Evolutionary conservation across 495 filamentous ascomycete genomes (phyloP), one percentile per base, ranked within the genome.

Genomic region (Aspergillus saccharolyticus): DNA sequence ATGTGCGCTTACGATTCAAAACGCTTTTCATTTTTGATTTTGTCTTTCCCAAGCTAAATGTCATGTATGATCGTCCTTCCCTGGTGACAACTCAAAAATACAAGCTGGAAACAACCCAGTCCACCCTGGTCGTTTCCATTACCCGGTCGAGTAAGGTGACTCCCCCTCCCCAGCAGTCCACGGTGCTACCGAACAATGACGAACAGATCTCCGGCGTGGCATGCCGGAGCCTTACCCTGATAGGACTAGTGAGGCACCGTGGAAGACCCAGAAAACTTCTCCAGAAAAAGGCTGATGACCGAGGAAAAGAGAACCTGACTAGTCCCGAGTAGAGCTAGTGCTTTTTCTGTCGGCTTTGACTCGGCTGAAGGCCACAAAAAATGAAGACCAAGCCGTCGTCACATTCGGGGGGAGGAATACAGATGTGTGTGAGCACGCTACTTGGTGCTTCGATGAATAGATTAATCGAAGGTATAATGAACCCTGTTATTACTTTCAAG

Each of bases 171-270:
- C 18, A 47, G n/a, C 17, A 46, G 20, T 20, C 44, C 17, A 14
- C 46, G 7, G 12, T 30, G 22, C 21, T 28, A 50, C 24, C 44
- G 14, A 39, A 47, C 42, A 22, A 28, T 20, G 14, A 53, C 24
- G 28, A 42, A 45, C 43, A 58, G 63, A 66, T 63, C 63, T 60
- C 55, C 57, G 42, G 57, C 60, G 47, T 65, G 59, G 63, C 59
- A 62, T 57, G 22, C 47, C 56, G 52, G 44, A 28, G 30, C 59
- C 53, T 55, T 60, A 60, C 59, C 48, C 9, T 22, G 24, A 44
- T 0, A 1, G 21, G 63, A 6, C 39, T 65, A 65, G 59, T 59
- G 43, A 50, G 49, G 47, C 47, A 54, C 57, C 58, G 52, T 58
- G 55, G 54, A 42, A 42, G 53, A 52, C 46, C 57, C 57, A 55